phyloP scores from a whole-genome alignment of 768 basidiomycete species.

The Polyporus arcularius region DNA sequence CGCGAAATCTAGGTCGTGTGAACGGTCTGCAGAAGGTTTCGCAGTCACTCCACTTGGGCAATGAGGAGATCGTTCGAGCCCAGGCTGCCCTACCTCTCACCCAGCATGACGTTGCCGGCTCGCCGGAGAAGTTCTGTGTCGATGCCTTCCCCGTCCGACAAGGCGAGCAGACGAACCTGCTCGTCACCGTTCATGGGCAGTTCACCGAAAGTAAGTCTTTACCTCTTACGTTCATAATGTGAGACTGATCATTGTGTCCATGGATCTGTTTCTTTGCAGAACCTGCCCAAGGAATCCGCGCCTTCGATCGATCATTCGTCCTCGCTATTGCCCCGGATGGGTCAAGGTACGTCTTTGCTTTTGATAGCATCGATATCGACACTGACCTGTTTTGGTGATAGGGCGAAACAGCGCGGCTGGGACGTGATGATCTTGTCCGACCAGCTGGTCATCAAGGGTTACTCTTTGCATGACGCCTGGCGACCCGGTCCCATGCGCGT shows the following conservation, averaged over 20 bases:
- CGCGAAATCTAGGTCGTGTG: slow-evolving; percentile 77
- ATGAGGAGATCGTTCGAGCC: slow-evolving; percentile 60
- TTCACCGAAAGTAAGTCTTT: slow-evolving; percentile 78
- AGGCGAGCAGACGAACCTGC: slow-evolving; percentile 53
- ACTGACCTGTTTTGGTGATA: slow-evolving; percentile 29
- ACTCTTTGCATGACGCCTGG: slow-evolving; percentile 83
- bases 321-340: slow-evolving; percentile 78
- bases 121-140: slow-evolving; percentile 81
- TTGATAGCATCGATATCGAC: slow-evolving; percentile 13
- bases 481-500: slow-evolving; percentile 71
- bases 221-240: not conserved
- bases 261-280: slow-evolving; percentile 38
- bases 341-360: slow-evolving; percentile 65
- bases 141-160: slow-evolving; percentile 81
- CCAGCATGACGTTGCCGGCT: slow-evolving; percentile 77
- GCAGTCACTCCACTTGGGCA: slow-evolving; percentile 70
- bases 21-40: slow-evolving; percentile 61
- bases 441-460: slow-evolving; percentile 79
- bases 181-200: slow-evolving; percentile 85
- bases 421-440: slow-evolving; percentile 89
- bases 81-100: slow-evolving; percentile 72
- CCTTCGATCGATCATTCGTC: slow-evolving; percentile 92
- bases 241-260: slow-evolving; percentile 6
- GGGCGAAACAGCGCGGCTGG: slow-evolving; percentile 86
- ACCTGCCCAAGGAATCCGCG: slow-evolving; percentile 77